phyloP scores from a whole-genome alignment of 2,329 filamentous ascomycete species.

The Cadophora sp. region DNA sequence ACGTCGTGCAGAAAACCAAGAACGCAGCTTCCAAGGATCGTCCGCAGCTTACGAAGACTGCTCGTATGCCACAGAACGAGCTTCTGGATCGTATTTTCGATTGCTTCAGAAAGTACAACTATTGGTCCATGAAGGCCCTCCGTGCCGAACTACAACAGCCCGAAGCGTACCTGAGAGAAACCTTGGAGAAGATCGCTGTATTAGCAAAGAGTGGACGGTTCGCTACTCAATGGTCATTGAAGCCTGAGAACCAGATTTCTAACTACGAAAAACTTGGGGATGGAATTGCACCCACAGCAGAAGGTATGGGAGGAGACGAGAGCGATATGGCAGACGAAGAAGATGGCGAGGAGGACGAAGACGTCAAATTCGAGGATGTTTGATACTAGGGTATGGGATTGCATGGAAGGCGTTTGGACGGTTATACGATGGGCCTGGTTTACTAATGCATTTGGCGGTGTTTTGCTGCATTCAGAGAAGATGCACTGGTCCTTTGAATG shows the following conservation, averaged over 20 bases:
- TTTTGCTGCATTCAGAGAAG: slow-evolving; percentile 11
- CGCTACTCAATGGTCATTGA: slow-evolving; percentile 84
- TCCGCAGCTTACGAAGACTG: slow-evolving; percentile 80
- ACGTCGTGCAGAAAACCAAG: slow-evolving; percentile 55
- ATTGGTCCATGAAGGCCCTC: slow-evolving; percentile 92
- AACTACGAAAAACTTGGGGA: slow-evolving; percentile 60
- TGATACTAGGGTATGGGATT: slow-evolving; percentile 16
- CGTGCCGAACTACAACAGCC: slow-evolving; percentile 82
- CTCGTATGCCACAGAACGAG: slow-evolving; percentile 87
- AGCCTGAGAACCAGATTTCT: slow-evolving; percentile 68
- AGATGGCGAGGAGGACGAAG: slow-evolving; percentile 69
- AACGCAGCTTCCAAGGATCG: slow-evolving; percentile 61
- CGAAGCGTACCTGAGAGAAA: slow-evolving; percentile 89
- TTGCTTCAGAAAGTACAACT: slow-evolving; percentile 84
- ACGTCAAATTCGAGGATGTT: slow-evolving; percentile 84
- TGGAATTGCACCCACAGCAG: slow-evolving; percentile 54
- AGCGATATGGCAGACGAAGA: slow-evolving; percentile 66
- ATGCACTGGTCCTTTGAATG: background rate
- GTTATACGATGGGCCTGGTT: slow-evolving; percentile 4
- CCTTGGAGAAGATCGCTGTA: slow-evolving; percentile 81
- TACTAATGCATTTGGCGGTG: slow-evolving; percentile 22
- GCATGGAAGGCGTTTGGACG: slow-evolving; percentile 20
- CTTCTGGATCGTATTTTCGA: slow-evolving; percentile 85
- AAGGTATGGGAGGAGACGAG: slow-evolving; percentile 54
- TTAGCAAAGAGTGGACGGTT: slow-evolving; percentile 85